Conservation (phyloP, 2,329 filamentous ascomycete genomes). For the Alternaria ventricosa region DNA sequence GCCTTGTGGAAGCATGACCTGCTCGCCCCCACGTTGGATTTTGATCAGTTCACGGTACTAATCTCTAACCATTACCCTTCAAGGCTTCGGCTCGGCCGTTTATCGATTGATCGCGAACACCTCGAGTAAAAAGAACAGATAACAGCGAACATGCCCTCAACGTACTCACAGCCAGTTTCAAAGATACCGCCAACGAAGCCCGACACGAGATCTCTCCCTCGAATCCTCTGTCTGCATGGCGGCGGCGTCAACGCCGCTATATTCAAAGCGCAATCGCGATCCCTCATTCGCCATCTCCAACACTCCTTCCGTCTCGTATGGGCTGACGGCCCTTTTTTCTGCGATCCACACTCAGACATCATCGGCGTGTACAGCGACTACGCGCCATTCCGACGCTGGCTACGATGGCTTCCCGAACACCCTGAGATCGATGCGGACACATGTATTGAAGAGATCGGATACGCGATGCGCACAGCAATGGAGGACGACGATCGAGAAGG, state of each 20-base stretch:
- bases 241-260: slow-evolving; percentile 75
- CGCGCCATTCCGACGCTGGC: slow-evolving; percentile 70
- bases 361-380: slow-evolving; percentile 68
- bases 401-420: slow-evolving; percentile 68
- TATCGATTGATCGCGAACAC: neutral
- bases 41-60: neutral
- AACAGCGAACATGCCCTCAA: slow-evolving; percentile 3
- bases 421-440: slow-evolving; percentile 59
- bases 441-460: slow-evolving; percentile 56
- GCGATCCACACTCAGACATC: slow-evolving; percentile 67
- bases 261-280: slow-evolving; percentile 72
- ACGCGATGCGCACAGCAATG: slow-evolving; percentile 55
- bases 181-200: slow-evolving; percentile 34
- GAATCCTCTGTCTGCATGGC: slow-evolving; percentile 82
- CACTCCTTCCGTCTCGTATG: slow-evolving; percentile 73
- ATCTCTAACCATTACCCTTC: neutral
- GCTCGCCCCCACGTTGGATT: neutral
- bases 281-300: slow-evolving; percentile 57
- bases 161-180: slow-evolving; percentile 11
- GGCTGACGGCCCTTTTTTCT: slow-evolving; percentile 71
- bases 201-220: slow-evolving; percentile 55
- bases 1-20: neutral
- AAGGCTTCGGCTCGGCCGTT: neutral
- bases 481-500: slow-evolving; percentile 51
- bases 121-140: neutral